These are phyloP conservation scores for Lichtheimia ramosa DNA, from an alignment of 371 early-diverging fungal species.

Conservation along the genomic window DNA sequence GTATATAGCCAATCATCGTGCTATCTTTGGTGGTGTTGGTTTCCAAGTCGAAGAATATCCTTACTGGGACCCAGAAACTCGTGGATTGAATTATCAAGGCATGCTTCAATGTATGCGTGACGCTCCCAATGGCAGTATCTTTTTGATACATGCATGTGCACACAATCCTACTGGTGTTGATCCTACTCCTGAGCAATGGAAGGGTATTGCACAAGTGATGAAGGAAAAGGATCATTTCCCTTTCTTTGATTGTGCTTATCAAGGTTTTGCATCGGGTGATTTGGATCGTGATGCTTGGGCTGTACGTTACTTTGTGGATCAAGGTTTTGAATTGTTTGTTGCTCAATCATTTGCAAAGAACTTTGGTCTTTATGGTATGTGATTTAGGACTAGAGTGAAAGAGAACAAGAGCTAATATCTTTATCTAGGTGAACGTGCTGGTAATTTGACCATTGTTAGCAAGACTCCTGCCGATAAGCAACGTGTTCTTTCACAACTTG, in stretches of 20 bases:
- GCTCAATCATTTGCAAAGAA: constrained; percentile 96
- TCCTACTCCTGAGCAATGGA: constrained; percentile 92
- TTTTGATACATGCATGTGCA: constrained; percentile 42
- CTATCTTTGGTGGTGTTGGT: constrained; percentile 84
- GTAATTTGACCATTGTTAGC: constrained; percentile 81
- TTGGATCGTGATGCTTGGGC: constrained; percentile 90
- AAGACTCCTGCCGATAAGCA: constrained; percentile 47
- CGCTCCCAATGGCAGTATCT: constrained; percentile 81
- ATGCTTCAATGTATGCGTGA: constrained; percentile 66
- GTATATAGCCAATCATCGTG: constrained; percentile 83
- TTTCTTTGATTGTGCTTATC: constrained; percentile 98
- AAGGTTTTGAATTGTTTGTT: constrained; percentile 87
- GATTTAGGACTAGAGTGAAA: not conserved
- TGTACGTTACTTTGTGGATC: constrained; percentile 87
- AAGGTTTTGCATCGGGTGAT: constrained; percentile 95
- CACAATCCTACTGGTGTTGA: constrained; percentile 96
- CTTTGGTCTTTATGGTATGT: constrained; percentile 91
- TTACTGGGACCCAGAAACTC: constrained; percentile 84
- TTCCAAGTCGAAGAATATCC: constrained; percentile 81
- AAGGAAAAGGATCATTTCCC: constrained; percentile 75
- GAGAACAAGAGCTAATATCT: not conserved
- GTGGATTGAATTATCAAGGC: constrained; percentile 78
- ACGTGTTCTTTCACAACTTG: constrained; percentile 79
- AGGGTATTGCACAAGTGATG: constrained; percentile 81
- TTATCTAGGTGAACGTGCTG: constrained; percentile 81